Evolutionary conservation across 306 rosid species (phyloP).

Genomic region (Sindora glabra): DNA sequence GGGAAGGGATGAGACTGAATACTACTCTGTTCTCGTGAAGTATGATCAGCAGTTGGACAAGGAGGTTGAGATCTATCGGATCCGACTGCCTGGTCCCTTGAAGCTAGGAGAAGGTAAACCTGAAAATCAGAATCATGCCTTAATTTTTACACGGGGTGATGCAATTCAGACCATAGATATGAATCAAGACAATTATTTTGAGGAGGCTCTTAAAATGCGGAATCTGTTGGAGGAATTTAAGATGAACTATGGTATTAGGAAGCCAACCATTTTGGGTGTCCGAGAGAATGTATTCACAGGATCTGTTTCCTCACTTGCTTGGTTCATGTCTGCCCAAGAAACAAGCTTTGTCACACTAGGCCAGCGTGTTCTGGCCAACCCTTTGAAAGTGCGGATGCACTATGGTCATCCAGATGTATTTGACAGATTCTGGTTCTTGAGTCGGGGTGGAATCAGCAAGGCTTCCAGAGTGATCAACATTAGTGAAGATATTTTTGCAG

Average conservation of each 20-base stretch:
- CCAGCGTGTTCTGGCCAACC: conserved; percentile 49
- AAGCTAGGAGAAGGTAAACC: conserved; percentile 51
- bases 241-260: conserved; percentile 28
- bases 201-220: conserved; percentile 43
- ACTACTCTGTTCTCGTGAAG: conserved; percentile 44
- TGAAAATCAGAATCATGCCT: conserved; percentile 45
- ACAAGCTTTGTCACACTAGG: conserved; percentile 46
- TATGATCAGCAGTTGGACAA: conserved; percentile 35
- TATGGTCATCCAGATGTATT: conserved; percentile 49
- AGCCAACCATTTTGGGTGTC: conserved; percentile 43
- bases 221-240: conserved; percentile 40
- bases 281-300: conserved; percentile 44
- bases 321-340: conserved; percentile 54
- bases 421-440: conserved; percentile 47
- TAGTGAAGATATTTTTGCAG: conserved; percentile 45
- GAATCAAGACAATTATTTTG: conserved; percentile 49
- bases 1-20: conserved; percentile 33
- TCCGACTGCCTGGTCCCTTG: conserved; percentile 42
- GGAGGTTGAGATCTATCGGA: conserved; percentile 45
- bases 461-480: conserved; percentile 49
- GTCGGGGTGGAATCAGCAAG: conserved; percentile 43
- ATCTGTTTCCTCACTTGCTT: conserved; percentile 47
- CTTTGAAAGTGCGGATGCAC: conserved; percentile 45
- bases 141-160: conserved; percentile 44
- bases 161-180: conserved; percentile 46